Evolutionary conservation across 2,329 filamentous ascomycete genomes (phyloP), one percentile per base, ranked within the genome.

Genomic region (Neonectria coccinea): DNA sequence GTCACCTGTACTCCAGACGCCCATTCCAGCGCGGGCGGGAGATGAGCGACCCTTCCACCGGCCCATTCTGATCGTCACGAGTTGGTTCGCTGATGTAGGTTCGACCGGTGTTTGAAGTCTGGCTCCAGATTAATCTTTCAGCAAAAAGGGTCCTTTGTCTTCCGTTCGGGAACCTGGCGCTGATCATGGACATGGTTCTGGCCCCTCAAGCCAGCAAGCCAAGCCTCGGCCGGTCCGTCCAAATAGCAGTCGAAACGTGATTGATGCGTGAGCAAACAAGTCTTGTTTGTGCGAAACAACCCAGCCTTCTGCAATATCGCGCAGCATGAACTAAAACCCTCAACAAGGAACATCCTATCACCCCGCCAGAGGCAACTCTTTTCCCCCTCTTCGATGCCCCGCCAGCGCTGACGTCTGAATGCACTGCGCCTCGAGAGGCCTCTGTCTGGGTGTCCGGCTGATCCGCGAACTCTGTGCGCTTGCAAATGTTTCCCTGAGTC

Each of bases 261-360:
- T 57, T 44, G 31, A 58, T 57, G 42, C 48, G 41, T 22, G 53
- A 52, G 45, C 53, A 64, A 56, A 53, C 29, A 56, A 36, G 18
- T 53, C 48, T 60, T 64, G 53, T 64, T 61, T 64, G 33, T 41
- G 14, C 36, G 56, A 64, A 64, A 64, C 62, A 33, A n/a, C 22
- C 41, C 52, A 47, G 33, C 39, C 57, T 5, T 18, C 25, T 20
- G 27, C 29, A 64, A 59, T 64, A 51, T 64, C 44, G 44, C 56
- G 51, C 56, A 53, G 53, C 57, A 64, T 48, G 39, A 41, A 64
- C 47, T 33, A 42, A 41, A 48, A 31, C 47, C 47, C 29, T 59
- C 56, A 51, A 56, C 61, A 64, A 64, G 56, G 59, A 41, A 59
- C 33, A 51, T 44, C 55, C 50, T 51, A 59, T 53, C 39, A 33